Evolutionary conservation across 116 monocot species (phyloP).

Genomic region (Iris pallida): DNA sequence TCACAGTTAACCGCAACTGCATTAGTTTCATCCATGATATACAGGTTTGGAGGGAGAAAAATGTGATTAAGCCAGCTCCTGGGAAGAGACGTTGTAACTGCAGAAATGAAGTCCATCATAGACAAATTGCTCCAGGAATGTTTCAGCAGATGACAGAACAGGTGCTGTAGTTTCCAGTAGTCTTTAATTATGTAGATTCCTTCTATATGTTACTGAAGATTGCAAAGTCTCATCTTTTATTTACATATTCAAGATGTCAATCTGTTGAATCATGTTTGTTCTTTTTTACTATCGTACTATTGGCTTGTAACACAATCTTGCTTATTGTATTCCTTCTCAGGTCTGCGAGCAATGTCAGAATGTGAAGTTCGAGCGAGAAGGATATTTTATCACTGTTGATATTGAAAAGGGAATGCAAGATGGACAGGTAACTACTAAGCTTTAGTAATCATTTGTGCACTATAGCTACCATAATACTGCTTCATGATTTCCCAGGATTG

Average conservation of each 20-base stretch:
- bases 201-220: neutral
- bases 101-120: slow-evolving; percentile 91
- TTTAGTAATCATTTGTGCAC: no score
- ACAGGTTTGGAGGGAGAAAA: slow-evolving; percentile 99
- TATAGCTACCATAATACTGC: no score
- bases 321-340: slow-evolving; percentile 22
- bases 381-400: no score
- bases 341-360: slow-evolving; percentile 97
- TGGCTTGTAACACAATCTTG: neutral
- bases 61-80: slow-evolving; percentile 92
- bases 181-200: neutral
- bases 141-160: slow-evolving; percentile 98
- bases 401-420: no score
- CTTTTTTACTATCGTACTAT: neutral
- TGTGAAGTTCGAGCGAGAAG: no score
- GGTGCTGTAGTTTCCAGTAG: slow-evolving; percentile 27
- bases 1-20: no score
- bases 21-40: neutral
- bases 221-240: neutral
- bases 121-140: slow-evolving; percentile 99
- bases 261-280: neutral
- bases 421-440: no score
- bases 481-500: no score
- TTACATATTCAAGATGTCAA: neutral
- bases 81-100: slow-evolving; percentile 98